Evolutionary conservation across 1,284 basidiomycete species (phyloP), one percentile per base, ranked within the genome.

Genomic region (Laetiporus sulphureus): DNA sequence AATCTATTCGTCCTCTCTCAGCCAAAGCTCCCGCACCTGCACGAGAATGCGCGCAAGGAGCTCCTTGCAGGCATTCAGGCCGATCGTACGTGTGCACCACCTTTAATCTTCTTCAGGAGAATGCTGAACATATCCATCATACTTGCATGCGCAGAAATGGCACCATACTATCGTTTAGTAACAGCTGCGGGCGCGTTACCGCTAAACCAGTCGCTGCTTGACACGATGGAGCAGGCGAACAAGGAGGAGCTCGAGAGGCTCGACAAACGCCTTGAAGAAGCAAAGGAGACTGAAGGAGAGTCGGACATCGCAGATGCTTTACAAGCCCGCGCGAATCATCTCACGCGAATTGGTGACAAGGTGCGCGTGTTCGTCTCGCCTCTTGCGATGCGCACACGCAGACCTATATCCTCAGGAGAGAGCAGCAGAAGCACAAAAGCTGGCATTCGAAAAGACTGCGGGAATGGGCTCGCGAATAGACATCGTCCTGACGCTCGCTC

Each of bases 381-480:
- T 7, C 24, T 29, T 29, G 22, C 37, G 36, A 49, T 43, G 22
- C 33, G 16, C 25, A 24, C 21, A 37, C 23, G 21, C 15, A 33
- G 11, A 37, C 15, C 37, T 19, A 22, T 13, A 30, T 2, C 16
- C 19, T 12, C 46, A 82, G 87, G 87, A 91, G 30, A 67, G 68
- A 24, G 81, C 91, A 0, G 59, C 94, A 7, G 77, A 77, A 32
- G 92, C 94, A 0, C 83, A 94, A 56, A 82, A 87, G 46, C 71
- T 86, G 1, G 94, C 95, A 0, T 66, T 96, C 10, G 84, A 90
- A 63, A 97, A 98, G 67, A 95, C 91, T 0, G 84, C 93, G 1
- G 95, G 94, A 1, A 70, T 97, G 1, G 95, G 96, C 8, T 89
- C 91, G 3, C 76, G 90, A 52, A 96, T 99, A 60, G 95, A 99